These are phyloP conservation scores for Yarrowia bubula DNA, from an alignment of 805 yeast genomes.

Conservation along the genomic window DNA sequence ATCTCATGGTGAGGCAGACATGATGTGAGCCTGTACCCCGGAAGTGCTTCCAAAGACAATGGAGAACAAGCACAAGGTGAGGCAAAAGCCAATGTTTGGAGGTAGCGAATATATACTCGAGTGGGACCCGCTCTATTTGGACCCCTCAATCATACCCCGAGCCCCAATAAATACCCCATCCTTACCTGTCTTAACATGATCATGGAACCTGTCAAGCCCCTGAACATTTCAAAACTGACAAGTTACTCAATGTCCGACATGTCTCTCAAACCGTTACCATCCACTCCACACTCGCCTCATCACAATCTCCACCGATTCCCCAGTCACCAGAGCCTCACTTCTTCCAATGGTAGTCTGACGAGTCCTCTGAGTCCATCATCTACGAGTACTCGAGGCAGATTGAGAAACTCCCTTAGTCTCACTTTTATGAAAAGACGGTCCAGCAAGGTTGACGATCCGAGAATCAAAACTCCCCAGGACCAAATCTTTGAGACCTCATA, in stretches of 20 bases:
- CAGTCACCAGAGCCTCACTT: neutral
- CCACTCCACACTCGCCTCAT: neutral
- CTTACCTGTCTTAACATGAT: neutral
- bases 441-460: neutral
- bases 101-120: neutral
- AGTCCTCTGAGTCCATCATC: neutral
- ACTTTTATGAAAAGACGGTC: constrained; percentile 4
- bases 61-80: neutral
- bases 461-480: neutral
- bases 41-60: neutral
- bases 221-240: neutral
- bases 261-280: neutral
- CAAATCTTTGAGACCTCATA: neutral
- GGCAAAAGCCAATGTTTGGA: neutral
- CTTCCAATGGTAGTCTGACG: neutral
- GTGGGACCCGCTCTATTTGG: neutral
- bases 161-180: neutral
- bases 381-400: neutral
- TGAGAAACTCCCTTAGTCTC: constrained; percentile 7
- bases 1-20: neutral
- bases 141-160: neutral
- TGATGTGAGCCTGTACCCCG: neutral
- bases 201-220: constrained; percentile 7
- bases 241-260: neutral
- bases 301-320: neutral